Conservation (phyloP, 345 rosid species). For the Combretum micranthum region DNA sequence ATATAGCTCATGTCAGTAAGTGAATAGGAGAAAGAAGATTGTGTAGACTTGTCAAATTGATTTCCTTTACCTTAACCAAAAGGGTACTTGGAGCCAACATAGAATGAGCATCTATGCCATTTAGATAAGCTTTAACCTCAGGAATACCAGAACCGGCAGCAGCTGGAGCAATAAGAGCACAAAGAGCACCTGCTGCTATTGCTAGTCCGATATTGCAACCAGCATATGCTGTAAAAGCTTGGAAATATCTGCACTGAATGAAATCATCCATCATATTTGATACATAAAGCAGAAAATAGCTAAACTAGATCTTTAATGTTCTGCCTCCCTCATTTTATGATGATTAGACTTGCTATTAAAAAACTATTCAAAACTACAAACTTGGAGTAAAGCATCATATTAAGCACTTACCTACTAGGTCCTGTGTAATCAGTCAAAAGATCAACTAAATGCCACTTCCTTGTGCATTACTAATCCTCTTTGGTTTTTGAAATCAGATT, state of each 20-base stretch:
- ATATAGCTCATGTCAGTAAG: too few relatives aligned
- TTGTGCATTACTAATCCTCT: too few relatives aligned
- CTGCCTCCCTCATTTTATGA: background rate
- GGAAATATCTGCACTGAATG: conserved; percentile 30
- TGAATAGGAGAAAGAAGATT: too few relatives aligned
- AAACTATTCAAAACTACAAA: too few relatives aligned
- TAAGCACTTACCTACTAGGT: too few relatives aligned
- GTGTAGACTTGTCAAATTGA: too few relatives aligned
- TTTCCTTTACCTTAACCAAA: conserved; percentile 34
- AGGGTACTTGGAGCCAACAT: conserved; percentile 40
- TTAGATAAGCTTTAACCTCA: conserved; percentile 50
- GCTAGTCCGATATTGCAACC: conserved; percentile 31
- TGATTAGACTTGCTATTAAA: too few relatives aligned
- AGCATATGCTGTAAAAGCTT: conserved; percentile 26
- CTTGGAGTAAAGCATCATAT: too few relatives aligned
- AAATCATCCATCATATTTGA: conserved; percentile 7
- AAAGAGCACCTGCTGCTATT: conserved; percentile 28
- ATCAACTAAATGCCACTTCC: too few relatives aligned
- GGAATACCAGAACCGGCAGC: conserved; percentile 51
- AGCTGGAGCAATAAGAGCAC: conserved; percentile 39
- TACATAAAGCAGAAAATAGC: background rate
- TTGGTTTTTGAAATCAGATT: too few relatives aligned
- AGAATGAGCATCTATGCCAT: conserved; percentile 38
- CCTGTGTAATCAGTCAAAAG: too few relatives aligned
- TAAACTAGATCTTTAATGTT: background rate